Evolutionary conservation across 345 rosid genomes (phyloP).

Genomic region (Cardamine chenopodiifolia): DNA sequence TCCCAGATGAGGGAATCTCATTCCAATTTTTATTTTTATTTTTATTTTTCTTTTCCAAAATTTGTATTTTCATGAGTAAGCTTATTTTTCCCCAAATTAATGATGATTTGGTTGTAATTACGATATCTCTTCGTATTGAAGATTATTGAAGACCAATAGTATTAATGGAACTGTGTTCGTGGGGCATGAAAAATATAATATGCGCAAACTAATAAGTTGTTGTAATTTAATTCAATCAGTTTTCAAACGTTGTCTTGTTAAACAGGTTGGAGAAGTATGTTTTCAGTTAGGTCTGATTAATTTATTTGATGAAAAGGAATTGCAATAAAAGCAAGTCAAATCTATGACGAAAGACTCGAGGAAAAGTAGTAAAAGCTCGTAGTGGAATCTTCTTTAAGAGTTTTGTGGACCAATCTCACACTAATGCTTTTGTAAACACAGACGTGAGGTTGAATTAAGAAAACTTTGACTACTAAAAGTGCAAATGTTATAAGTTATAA

Average conservation of each 20-base stretch:
- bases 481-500: background rate
- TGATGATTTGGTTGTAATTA: slow-evolving; percentile 1
- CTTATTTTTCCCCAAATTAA: background rate
- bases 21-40: background rate
- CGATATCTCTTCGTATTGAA: no score
- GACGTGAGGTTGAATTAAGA: background rate
- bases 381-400: background rate
- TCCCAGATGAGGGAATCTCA: slow-evolving; percentile 49
- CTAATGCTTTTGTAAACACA: background rate
- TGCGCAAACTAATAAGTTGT: background rate
- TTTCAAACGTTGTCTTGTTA: background rate
- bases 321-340: background rate
- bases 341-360: background rate
- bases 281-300: background rate
- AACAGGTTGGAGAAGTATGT: background rate
- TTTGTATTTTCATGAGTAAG: slow-evolving; percentile 6
- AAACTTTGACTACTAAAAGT: background rate
- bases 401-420: background rate
- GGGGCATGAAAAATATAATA: background rate
- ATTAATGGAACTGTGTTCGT: background rate
- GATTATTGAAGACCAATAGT: no score
- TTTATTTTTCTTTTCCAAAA: background rate
- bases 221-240: background rate
- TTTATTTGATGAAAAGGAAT: background rate
- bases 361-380: background rate